phyloP scores from a whole-genome alignment of 192 early-diverging fungal species.

The Lobosporangium transversale region DNA sequence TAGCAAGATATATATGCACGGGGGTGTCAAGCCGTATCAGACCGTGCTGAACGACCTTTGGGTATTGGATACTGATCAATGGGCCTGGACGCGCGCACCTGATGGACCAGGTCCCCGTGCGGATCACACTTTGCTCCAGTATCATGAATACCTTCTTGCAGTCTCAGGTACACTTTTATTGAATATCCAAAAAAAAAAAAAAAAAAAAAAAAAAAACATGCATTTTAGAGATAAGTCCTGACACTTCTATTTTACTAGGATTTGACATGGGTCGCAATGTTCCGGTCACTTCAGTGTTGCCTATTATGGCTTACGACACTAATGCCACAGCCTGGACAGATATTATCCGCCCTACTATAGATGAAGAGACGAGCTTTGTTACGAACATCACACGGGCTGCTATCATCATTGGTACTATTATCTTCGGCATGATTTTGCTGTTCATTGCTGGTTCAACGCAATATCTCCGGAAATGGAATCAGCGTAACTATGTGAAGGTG shows the following conservation, averaged over 20 bases:
- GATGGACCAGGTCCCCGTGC: conserved; percentile 48
- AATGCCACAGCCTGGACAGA: conserved; percentile 36
- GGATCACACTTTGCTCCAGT: conserved; percentile 38
- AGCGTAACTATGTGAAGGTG: conserved; percentile 36
- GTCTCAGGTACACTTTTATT: conserved; percentile 25
- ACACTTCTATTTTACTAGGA: too few relatives aligned
- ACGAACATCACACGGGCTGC: conserved; percentile 24
- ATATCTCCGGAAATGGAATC: conserved; percentile 44
- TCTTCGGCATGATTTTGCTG: conserved; percentile 11
- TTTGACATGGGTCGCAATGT: conserved; percentile 34
- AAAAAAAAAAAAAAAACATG: too few relatives aligned
- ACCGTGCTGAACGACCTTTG: conserved; percentile 42
- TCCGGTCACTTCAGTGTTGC: conserved; percentile 11
- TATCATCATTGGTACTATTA: conserved; percentile 36
- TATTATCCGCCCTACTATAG: conserved; percentile 24
- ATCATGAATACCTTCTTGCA: conserved; percentile 39
- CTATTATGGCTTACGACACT: conserved; percentile 35
- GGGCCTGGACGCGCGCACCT: conserved; percentile 34
- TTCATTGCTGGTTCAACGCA: conserved; percentile 31
- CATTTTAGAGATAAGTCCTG: too few relatives aligned
- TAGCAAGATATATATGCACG: conserved; percentile 43
- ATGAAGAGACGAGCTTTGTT: conserved; percentile 23
- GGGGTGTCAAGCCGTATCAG: conserved; percentile 46
- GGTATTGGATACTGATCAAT: conserved; percentile 37
- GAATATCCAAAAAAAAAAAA: too few relatives aligned